Evolutionary conservation across 2,329 filamentous ascomycete genomes (phyloP).

Genomic region (Alternaria brassicicola): DNA sequence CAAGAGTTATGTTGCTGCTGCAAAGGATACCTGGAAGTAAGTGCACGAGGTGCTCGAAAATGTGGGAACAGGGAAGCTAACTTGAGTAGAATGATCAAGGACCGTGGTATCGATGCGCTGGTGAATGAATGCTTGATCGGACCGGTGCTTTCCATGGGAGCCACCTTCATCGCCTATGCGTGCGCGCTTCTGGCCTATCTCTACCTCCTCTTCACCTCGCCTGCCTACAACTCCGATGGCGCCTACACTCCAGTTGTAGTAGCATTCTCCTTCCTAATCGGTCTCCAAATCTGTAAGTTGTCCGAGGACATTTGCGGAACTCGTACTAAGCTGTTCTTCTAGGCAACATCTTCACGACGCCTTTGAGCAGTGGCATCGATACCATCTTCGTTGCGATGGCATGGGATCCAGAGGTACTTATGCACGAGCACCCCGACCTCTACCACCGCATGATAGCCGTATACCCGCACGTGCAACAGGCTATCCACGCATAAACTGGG

Average conservation of each 20-base stretch:
- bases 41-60: slow-evolving; percentile 24
- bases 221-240: slow-evolving; percentile 72
- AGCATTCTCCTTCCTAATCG: slow-evolving; percentile 86
- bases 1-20: slow-evolving; percentile 82
- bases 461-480: slow-evolving; percentile 82
- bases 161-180: slow-evolving; percentile 81
- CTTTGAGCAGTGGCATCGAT: slow-evolving; percentile 85
- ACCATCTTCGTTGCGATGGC: slow-evolving; percentile 85
- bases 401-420: slow-evolving; percentile 73
- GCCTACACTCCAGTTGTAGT: slow-evolving; percentile 78
- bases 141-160: slow-evolving; percentile 71
- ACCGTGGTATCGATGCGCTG: slow-evolving; percentile 87
- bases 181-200: slow-evolving; percentile 83
- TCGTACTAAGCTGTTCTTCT: neutral
- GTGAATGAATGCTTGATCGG: slow-evolving; percentile 82
- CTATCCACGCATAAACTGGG: slow-evolving; percentile 64
- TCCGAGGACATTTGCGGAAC: neutral
- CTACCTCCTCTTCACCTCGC: slow-evolving; percentile 84
- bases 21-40: slow-evolving; percentile 83
- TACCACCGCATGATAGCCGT: slow-evolving; percentile 79
- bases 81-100: slow-evolving; percentile 74
- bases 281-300: slow-evolving; percentile 79
- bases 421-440: slow-evolving; percentile 79
- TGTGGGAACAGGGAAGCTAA: slow-evolving; percentile 15
- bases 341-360: slow-evolving; percentile 83